These are phyloP conservation scores for Amauroascus niger DNA, from an alignment of 2,329 filamentous ascomycete species.

Conservation along the genomic window DNA sequence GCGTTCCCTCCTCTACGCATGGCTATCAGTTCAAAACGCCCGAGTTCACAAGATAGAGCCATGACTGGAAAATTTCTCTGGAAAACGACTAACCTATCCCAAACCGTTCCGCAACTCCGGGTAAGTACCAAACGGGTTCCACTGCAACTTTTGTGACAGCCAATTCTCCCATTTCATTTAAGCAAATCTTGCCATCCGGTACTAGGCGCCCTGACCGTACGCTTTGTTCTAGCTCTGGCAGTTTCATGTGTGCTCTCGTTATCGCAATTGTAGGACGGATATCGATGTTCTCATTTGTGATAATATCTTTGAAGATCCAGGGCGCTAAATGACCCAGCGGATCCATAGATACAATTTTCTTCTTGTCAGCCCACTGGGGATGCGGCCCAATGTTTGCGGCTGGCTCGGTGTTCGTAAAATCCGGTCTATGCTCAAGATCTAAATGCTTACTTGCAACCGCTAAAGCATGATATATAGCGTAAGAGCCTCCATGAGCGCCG, in stretches of 20 bases:
- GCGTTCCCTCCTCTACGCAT: conserved; percentile 62
- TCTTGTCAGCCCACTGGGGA: conserved; percentile 75
- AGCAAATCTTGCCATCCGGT: conserved; percentile 77
- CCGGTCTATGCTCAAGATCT: conserved; percentile 66
- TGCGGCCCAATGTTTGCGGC: conserved; percentile 84
- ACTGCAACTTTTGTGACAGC: conserved; percentile 95
- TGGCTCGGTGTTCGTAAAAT: conserved; percentile 80
- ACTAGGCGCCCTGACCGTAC: conserved; percentile 66
- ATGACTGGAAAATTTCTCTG: background rate
- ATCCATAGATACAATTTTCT: conserved; percentile 97
- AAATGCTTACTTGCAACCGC: conserved; percentile 87
- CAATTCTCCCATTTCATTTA: conserved; percentile 77
- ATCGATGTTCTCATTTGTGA: conserved; percentile 66
- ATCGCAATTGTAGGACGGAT: conserved; percentile 85
- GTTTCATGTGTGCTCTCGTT: conserved; percentile 87
- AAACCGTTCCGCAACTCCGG: conserved; percentile 83
- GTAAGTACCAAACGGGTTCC: conserved; percentile 84
- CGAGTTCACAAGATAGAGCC: background rate
- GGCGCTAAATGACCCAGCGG: conserved; percentile 80
- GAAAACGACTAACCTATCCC: conserved; percentile 56
- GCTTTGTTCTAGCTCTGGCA: conserved; percentile 88
- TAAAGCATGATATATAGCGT: conserved; percentile 90
- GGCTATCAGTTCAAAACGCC: background rate
- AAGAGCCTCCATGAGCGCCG: conserved; percentile 75
- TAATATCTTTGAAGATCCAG: conserved; percentile 70